Percentiles rank a stretch among this genome's conserved stretches.
These are phyloP conservation scores for Fusarium drepaniforme DNA, from an alignment of 2,329 filamentous ascomycete genomes.

Conservation along the genomic window DNA sequence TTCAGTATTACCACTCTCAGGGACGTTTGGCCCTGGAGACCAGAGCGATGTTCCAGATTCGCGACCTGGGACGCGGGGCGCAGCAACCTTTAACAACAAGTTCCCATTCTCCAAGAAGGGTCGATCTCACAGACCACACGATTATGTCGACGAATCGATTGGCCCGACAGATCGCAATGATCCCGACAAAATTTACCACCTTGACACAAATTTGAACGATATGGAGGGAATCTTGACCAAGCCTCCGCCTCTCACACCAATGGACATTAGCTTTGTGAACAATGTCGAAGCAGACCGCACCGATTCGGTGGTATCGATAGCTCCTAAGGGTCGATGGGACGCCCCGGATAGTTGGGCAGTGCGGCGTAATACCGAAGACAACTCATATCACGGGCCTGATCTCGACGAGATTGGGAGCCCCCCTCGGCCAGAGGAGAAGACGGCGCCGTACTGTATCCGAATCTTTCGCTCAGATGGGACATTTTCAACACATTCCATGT, in stretches of 20 bases:
- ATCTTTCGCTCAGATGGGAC: slow-evolving; percentile 95
- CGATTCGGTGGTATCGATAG: slow-evolving; percentile 48
- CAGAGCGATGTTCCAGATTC: slow-evolving; percentile 46
- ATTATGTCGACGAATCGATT: slow-evolving; percentile 70
- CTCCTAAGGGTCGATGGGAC: slow-evolving; percentile 79
- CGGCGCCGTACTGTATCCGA: slow-evolving; percentile 87
- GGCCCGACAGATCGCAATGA: slow-evolving; percentile 71
- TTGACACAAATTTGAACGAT: slow-evolving; percentile 89
- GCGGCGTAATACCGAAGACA: slow-evolving; percentile 77
- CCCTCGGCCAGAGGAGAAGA: slow-evolving; percentile 80
- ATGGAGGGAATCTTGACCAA: slow-evolving; percentile 92
- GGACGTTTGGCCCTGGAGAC: slow-evolving; percentile 44
- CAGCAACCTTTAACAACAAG: slow-evolving; percentile 71
- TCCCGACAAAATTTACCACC: slow-evolving; percentile 74
- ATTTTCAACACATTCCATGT: slow-evolving; percentile 90
- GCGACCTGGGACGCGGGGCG: slow-evolving; percentile 48
- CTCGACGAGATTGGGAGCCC: slow-evolving; percentile 76
- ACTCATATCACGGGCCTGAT: slow-evolving; percentile 67
- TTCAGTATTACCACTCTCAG: slow-evolving; percentile 51
- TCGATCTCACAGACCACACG: slow-evolving; percentile 59
- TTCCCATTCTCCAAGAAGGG: slow-evolving; percentile 72
- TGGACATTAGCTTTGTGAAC: slow-evolving; percentile 67
- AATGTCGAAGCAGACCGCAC: slow-evolving; percentile 58
- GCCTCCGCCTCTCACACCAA: slow-evolving; percentile 77
- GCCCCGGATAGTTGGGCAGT: slow-evolving; percentile 98